Evolutionary conservation across 257 asterid genomes (phyloP), one percentile per base, ranked within the genome.

Genomic region (Solanum pimpinellifolium): DNA sequence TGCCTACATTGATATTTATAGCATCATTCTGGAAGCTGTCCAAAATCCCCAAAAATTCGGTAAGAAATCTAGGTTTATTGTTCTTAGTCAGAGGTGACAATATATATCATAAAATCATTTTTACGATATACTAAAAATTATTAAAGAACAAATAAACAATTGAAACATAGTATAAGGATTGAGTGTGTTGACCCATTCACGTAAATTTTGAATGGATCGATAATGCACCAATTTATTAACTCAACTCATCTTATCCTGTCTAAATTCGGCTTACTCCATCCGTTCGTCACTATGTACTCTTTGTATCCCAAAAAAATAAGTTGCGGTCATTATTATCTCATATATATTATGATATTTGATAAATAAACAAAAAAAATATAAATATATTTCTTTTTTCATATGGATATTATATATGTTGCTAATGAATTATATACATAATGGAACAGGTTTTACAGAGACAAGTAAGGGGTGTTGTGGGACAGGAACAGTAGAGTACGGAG

Each of bases 401-500:
- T 73, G 47, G 42, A 73, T n/a, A 62, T 0, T 23, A 62, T 39
- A 20, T 56, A 13, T 41, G 49, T 47, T 33, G 56, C 23, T 42
- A 15, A 37, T 44, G 15, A 31, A 44, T 29, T 76, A 46, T 44
- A 70, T 23, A 0, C 4, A 16, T 69, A 4, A 42, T 46, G n/a
- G 41, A 44, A 76, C 91, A 93, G 95, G 95, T 87, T 93, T 93
- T 83, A 74, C 31, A 31, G 93, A 89, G 91, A 46, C 93, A 20
- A 23, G 72, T 41, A 92, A 90, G 88, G 95, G 94, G 11, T 92
- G 95, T 13, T 92, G 93, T 73, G 95, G 93, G 42, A 73, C 94
- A 39, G 95, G 94, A 74, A 90, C 89, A 2, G 44, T 29, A 5
- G 95, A 93, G 47, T 89, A 84, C 11, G 93, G 90, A 29, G 74